Evolutionary conservation across 129 eudicot genomes (phyloP), one percentile per base, ranked within the genome.

Genomic region (Pseudognaphalium luteoalbum): DNA sequence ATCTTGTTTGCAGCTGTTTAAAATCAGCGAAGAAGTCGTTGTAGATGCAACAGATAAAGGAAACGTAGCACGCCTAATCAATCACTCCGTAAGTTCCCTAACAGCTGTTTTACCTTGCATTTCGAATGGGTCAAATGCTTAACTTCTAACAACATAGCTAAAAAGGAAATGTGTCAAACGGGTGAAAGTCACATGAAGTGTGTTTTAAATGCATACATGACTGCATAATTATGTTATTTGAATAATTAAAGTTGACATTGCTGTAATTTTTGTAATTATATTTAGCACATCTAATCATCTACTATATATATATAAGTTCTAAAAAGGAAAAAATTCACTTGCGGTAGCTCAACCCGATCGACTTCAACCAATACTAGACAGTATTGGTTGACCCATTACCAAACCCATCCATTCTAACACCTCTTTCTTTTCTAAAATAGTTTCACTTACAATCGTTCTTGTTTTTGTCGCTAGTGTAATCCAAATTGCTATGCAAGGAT

Each of bases 401-500:
- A 20, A n/a, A 71, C 65, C 50, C 14, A 15, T 4, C 68, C 34
- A 20, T 72, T 65, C 15, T 59, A 28, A 34, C 28, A 21, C 57
- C 19, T 68, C 41, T 71, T 21, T 54, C 16, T 42, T 16, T 35
- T 56, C 25, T 79, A 52, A 20, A 59, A 57, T 65, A 4, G 30
- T 63, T 30, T 73, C 11, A 66, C 67, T n/a, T 15, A 34, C 10
- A 7, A 20, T 57, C 21, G 8, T 70, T 52, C 33, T 6, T 39
- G 22, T 54, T 20, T 1, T 20, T 58, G 12, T 56, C 60, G 51
- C 29, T 84, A 93, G 98, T 94, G 99, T 82, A 84, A 83, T 85
- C 99, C 99, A 58, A 94, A 94, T 81, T 94, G 99, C 85, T 94
- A 91, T 76, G 99, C 99, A 68, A 87, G 99, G 87, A 94, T 94